These are phyloP conservation scores for Pestalotiopsis sp. DNA, from an alignment of 2,329 filamentous ascomycete species.

Conservation along the genomic window DNA sequence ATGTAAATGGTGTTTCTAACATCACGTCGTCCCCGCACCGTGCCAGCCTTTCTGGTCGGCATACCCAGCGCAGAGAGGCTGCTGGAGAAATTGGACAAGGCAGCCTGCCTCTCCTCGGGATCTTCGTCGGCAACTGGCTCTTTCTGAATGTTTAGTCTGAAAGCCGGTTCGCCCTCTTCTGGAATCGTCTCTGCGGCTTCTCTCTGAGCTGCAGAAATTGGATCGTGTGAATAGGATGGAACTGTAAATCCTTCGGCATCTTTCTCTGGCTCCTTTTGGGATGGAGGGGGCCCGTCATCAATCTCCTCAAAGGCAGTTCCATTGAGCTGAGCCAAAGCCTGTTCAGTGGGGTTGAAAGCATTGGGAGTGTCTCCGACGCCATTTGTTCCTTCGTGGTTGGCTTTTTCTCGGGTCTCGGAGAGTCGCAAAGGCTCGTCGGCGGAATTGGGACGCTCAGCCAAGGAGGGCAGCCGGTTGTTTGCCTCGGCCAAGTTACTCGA, in stretches of 20 bases:
- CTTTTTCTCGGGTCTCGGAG: slow-evolving; percentile 31
- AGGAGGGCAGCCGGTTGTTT: slow-evolving; percentile 52
- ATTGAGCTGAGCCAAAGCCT: slow-evolving; percentile 43
- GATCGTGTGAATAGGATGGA: slow-evolving; percentile 61
- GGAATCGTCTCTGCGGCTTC: slow-evolving; percentile 50
- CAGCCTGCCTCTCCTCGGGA: slow-evolving; percentile 70
- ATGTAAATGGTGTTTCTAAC: slow-evolving; percentile 89
- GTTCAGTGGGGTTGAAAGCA: slow-evolving; percentile 30
- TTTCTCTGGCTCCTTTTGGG: slow-evolving; percentile 47
- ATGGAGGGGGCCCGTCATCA: slow-evolving; percentile 51
- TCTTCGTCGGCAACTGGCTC: slow-evolving; percentile 78
- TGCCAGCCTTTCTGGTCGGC: slow-evolving; percentile 70
- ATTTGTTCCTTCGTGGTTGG: slow-evolving; percentile 43
- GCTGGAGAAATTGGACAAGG: slow-evolving; percentile 73
- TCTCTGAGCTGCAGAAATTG: slow-evolving; percentile 71
- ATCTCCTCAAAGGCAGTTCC: slow-evolving; percentile 46
- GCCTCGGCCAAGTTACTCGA: slow-evolving; percentile 59
- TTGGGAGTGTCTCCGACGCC: slow-evolving; percentile 39
- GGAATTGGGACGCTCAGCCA: slow-evolving; percentile 56
- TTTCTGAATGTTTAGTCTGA: slow-evolving; percentile 79
- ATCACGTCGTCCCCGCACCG: slow-evolving; percentile 83
- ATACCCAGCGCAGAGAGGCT: slow-evolving; percentile 65
- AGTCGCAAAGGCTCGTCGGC: slow-evolving; percentile 28
- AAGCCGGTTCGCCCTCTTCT: slow-evolving; percentile 64
- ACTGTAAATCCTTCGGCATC: slow-evolving; percentile 78